Base-by-base conservation (phyloP, 148 eudicot species). In the Fallopia convolvulus region DNA sequence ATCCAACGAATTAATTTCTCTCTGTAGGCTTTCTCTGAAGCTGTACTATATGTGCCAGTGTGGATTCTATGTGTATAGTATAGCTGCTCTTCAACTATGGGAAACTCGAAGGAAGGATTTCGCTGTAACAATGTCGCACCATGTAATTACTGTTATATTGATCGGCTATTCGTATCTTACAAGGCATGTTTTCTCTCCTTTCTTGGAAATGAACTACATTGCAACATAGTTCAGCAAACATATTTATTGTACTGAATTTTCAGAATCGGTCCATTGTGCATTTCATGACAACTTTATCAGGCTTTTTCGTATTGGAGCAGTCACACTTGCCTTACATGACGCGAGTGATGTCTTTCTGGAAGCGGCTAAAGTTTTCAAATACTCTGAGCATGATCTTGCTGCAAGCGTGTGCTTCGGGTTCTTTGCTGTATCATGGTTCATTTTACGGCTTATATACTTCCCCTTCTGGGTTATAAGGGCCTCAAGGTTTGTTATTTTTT, bases 61-160 rank as follows among this genome's bases (percentile, higher is more conserved):
- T 73, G 99, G 99, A 50, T 95, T 95, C 84, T 95, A 95, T 85
- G n/a, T 85, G 30, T 95, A 86, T 82, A 92, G 97, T 85, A 91
- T 91, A 78, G 93, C 83, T 77, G 97, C 99, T 74, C 94, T 95
- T 79, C 87, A 92, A 42, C 76, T 82, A 18, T 95, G 99, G 99
- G 99, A 95, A 85, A 93, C 99, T 33, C 87, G 99, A 49, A 80
- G 99, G 80, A 95, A 91, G 76, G 99, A 95, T 83, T 95, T 93
- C 74, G 75, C 93, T 30, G 99, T 95, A 65, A 91, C 91, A 92
- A 91, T 95, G 99, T 86, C 99, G 78, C 97, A 95, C 82, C 99
- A 95, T 86, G 79, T 95, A 42, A 81, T 95, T 78, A 95, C 99
- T 75, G 97, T 93, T 76, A 47, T 90, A 75, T 83, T 92, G 79